Base-by-base conservation (phyloP, 1,139 yeast genomes). In the Hansenula lynferdii region DNA sequence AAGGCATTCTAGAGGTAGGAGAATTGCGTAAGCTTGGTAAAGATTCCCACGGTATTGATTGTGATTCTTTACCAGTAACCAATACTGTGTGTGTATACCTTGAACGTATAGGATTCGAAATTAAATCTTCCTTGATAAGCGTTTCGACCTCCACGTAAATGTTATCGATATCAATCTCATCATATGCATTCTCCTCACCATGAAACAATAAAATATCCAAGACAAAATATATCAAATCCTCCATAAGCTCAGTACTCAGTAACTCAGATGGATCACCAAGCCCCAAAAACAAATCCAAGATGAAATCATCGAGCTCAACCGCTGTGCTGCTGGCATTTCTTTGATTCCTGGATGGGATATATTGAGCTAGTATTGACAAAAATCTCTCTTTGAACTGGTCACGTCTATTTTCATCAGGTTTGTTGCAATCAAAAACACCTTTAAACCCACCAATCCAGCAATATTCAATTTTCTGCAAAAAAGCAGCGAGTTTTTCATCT, bases 1-100 rank as follows among this genome's bases (percentile, higher is more conserved):
- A 82, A 0, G 96, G 95, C 56, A 89, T 75, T 43, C 97, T 67
- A 0, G 95, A 75, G 0, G 85, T 73, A 0, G 95, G 78, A 31
- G 62, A 64, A 0, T 56, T 54, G 35, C 73, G 60, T 41, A 90
- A 57, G 34, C 73, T 67, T 0, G 78, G 71, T 26, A 90, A 58
- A 0, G 89, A 80, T 55, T 92, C 98, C 97, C 97, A 92, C 0
- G 97, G 97, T 34, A 92, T 69, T 22, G 64, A 61, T 11, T 76
- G 75, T 49, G 94, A 80, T 8, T 65, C 64, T 32, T 79, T 69
- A 34, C 89, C 81, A 4, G 87, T 75, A 9, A 92, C 65, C 37
- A 92, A 62, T 3, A 90, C 77, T 2, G 81, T 65, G 57, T 89
- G 97, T 15, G 44, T 48, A 18, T 41, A 40, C 4, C 36, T 40